Percentiles rank a stretch among this genome's conserved stretches.
Conservation (phyloP, 371 early-diverging fungal species). For the Mucor velutinosus region DNA sequence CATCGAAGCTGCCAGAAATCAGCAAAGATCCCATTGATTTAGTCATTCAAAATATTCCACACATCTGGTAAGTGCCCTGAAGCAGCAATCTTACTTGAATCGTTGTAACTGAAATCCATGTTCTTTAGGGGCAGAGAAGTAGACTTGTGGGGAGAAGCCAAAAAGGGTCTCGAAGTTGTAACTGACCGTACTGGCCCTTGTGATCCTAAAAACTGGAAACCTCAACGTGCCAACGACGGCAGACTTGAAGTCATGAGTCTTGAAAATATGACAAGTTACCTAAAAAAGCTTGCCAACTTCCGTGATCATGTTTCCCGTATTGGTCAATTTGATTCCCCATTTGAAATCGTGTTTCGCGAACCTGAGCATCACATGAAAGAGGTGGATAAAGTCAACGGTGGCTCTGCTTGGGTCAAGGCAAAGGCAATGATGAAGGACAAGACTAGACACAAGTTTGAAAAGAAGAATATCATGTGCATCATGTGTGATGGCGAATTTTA, state of each 20-base stretch:
- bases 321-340: conserved; percentile 30
- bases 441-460: conserved; percentile 24
- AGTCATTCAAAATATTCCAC: conserved; percentile 50
- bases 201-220: conserved; percentile 34
- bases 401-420: conserved; percentile 15
- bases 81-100: not conserved
- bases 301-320: conserved; percentile 46
- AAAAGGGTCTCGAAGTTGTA: conserved; percentile 35
- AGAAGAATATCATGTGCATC: conserved; percentile 48
- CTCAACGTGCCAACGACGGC: conserved; percentile 46
- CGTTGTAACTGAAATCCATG: not conserved
- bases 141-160: conserved; percentile 46
- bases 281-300: conserved; percentile 48
- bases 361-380: conserved; percentile 13
- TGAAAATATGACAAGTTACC: conserved; percentile 38
- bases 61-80: conserved; percentile 33
- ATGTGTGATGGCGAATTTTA: conserved; percentile 75
- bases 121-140: conserved; percentile 40
- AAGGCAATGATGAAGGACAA: conserved; percentile 14
- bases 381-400: not conserved
- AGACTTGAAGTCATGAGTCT: conserved; percentile 45
- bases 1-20: conserved; percentile 23
- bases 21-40: conserved; percentile 43
- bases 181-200: conserved; percentile 27
- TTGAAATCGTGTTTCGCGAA: conserved; percentile 38